These are phyloP conservation scores for Hamamelis virginiana DNA, from an alignment of 164 flowering plant species.

Conservation along the genomic window DNA sequence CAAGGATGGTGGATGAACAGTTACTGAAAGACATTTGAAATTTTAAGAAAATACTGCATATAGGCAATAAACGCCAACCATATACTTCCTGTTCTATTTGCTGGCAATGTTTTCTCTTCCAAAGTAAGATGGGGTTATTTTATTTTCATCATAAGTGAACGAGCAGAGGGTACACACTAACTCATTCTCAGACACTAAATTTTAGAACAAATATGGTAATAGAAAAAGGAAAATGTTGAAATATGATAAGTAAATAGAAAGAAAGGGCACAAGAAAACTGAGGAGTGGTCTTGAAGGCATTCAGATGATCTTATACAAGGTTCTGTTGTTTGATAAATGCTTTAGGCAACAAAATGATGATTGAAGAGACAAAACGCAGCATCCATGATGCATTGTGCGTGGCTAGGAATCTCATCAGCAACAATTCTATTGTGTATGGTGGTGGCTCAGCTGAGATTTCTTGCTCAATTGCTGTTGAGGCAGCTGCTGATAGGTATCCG, in stretches of 20 bases:
- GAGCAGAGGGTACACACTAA: not conserved
- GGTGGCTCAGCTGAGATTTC: slow-evolving; percentile 98
- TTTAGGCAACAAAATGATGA: slow-evolving; percentile 98
- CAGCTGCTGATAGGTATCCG: slow-evolving; percentile 89
- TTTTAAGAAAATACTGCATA: too few species aligned
- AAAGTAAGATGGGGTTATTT: not conserved
- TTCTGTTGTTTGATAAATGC: slow-evolving; percentile 15
- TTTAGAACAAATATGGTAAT: too few species aligned
- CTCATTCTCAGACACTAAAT: not conserved
- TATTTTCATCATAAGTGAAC: not conserved
- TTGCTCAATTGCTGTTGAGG: slow-evolving; percentile 94
- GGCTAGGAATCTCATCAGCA: slow-evolving; percentile 89
- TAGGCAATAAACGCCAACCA: too few species aligned
- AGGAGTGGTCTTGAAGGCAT: not conserved
- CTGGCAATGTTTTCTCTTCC: not conserved
- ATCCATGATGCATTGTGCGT: slow-evolving; percentile 96
- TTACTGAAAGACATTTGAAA: too few species aligned
- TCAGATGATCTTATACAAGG: slow-evolving; percentile 6
- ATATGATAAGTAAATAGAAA: not conserved
- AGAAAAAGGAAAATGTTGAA: not conserved
- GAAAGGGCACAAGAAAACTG: not conserved
- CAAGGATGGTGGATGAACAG: too few species aligned
- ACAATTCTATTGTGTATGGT: slow-evolving; percentile 94
- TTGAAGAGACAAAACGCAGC: slow-evolving; percentile 98
- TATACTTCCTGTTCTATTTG: too few species aligned